Evolutionary conservation across 495 filamentous ascomycete species (phyloP).

Genomic region (Penicillium nucicola): DNA sequence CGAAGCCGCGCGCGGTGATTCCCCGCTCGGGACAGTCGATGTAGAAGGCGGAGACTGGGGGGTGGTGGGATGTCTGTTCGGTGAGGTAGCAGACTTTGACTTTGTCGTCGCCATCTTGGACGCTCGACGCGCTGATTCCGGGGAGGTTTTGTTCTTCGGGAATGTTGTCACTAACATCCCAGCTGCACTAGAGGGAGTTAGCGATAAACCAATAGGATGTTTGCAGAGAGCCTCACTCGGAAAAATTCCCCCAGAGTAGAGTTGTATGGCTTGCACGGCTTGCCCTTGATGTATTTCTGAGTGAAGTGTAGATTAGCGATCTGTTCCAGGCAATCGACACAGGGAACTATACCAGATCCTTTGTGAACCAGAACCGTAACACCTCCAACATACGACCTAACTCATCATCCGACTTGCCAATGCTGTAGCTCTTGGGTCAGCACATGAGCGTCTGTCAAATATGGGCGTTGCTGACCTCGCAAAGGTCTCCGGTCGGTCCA

Average conservation of each 20-base stretch:
- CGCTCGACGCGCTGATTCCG: slow-evolving; percentile 23
- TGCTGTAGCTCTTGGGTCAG: slow-evolving; percentile 54
- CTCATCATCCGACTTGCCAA: slow-evolving; percentile 88
- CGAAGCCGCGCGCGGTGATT: slow-evolving; percentile 82
- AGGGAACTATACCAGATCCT: slow-evolving; percentile 67
- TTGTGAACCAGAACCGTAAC: slow-evolving; percentile 96
- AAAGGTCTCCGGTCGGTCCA: slow-evolving; percentile 94
- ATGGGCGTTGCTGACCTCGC: slow-evolving; percentile 54
- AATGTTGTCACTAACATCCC: slow-evolving; percentile 75
- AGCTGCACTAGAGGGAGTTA: slow-evolving; percentile 66
- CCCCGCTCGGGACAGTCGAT: slow-evolving; percentile 91
- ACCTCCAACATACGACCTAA: slow-evolving; percentile 92
- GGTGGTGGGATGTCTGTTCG: slow-evolving; percentile 98
- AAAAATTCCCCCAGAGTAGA: slow-evolving; percentile 98
- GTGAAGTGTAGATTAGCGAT: slow-evolving; percentile 17
- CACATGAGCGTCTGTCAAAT: slow-evolving; percentile 20
- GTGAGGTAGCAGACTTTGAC: slow-evolving; percentile 88
- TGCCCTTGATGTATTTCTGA: slow-evolving; percentile 97
- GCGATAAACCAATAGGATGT: neutral
- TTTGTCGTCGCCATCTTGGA: slow-evolving; percentile 42
- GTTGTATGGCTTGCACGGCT: slow-evolving; percentile 98
- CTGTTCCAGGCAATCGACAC: neutral
- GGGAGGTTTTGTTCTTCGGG: slow-evolving; percentile 45
- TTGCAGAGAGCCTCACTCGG: slow-evolving; percentile 54
- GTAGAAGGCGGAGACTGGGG: slow-evolving; percentile 94